phyloP scores from a whole-genome alignment of 768 basidiomycete genomes.

The Austroboletus eburneus region DNA sequence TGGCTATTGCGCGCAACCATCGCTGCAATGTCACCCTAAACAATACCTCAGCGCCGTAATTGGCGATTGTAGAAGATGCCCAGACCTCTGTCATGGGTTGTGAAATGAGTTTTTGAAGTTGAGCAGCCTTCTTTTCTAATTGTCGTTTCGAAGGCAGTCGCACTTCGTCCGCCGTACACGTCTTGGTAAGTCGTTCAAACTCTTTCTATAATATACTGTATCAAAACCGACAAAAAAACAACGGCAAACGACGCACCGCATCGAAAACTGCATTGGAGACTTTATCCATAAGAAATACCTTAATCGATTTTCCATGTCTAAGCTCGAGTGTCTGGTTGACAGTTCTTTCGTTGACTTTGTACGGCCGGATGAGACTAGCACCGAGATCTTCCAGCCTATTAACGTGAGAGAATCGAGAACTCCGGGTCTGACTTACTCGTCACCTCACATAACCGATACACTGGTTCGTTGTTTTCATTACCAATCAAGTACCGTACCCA shows the following conservation, averaged over 20 bases:
- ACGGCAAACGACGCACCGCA: conserved; percentile 42
- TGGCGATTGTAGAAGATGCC: conserved; percentile 5
- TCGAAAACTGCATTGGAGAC: conserved; percentile 73
- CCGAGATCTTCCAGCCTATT: conserved; percentile 43
- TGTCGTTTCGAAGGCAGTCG: conserved; percentile 64
- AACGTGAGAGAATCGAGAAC: background rate
- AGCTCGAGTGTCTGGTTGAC: conserved; percentile 70
- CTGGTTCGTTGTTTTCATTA: conserved; percentile 46
- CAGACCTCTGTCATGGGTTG: conserved; percentile 78
- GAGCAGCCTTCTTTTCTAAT: conserved; percentile 60
- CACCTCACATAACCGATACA: conserved; percentile 84
- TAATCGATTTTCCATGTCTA: conserved; percentile 66
- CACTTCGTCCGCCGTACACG: conserved; percentile 47
- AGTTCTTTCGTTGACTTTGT: conserved; percentile 62
- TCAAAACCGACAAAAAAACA: conserved; percentile 9
- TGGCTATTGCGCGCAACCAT: conserved; percentile 69
- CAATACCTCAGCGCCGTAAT: conserved; percentile 6
- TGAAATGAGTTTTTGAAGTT: conserved; percentile 53
- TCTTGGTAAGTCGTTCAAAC: conserved; percentile 54
- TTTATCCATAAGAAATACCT: conserved; percentile 73
- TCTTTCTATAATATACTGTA: conserved; percentile 51
- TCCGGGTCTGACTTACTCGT: conserved; percentile 48
- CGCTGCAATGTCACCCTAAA: conserved; percentile 75
- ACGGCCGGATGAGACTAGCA: conserved; percentile 54
- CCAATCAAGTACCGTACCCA: conserved; percentile 88